Conservation (phyloP, 1,284 basidiomycete genomes). For the Microbotryum lychnidis-dioicae region DNA sequence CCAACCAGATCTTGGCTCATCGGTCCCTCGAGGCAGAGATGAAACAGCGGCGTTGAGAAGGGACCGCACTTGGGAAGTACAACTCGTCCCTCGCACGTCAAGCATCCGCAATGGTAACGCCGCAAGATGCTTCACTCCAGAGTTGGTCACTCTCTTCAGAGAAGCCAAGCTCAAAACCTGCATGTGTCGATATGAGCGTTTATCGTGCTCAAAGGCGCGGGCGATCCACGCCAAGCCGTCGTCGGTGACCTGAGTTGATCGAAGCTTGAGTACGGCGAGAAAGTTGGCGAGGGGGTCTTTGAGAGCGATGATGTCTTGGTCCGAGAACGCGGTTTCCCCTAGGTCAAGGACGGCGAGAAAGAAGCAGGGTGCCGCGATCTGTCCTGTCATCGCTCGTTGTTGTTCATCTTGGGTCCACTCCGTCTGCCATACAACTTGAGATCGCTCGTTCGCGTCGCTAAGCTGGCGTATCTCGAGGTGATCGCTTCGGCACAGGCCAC, state of each 20-base stretch:
- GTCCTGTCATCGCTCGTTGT: background rate
- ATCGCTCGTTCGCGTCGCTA: constrained; percentile 8
- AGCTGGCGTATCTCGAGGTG: constrained; percentile 5
- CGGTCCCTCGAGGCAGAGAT: background rate
- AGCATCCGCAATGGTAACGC: constrained; percentile 12
- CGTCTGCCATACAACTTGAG: too few species aligned
- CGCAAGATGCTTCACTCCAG: background rate
- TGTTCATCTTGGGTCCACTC: background rate
- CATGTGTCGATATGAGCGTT: constrained; percentile 7
- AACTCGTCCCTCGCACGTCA: constrained; percentile 15
- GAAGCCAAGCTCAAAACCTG: constrained; percentile 6
- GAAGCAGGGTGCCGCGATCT: constrained; percentile 7
- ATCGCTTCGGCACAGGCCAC: constrained; percentile 11
- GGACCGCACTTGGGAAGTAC: background rate
- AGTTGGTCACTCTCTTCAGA: constrained; percentile 8
- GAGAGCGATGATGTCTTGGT: constrained; percentile 17
- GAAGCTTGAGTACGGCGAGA: constrained; percentile 20
- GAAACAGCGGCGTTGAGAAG: background rate
- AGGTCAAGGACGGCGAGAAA: constrained; percentile 25
- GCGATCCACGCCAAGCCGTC: constrained; percentile 18
- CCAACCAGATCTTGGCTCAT: background rate
- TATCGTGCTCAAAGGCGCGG: background rate
- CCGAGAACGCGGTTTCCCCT: constrained; percentile 3
- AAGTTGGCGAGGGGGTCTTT: constrained; percentile 13
- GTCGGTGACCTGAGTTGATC: constrained; percentile 13